Conservation (phyloP, 306 rosid genomes). For the Dalbergia cochinchinensis region DNA sequence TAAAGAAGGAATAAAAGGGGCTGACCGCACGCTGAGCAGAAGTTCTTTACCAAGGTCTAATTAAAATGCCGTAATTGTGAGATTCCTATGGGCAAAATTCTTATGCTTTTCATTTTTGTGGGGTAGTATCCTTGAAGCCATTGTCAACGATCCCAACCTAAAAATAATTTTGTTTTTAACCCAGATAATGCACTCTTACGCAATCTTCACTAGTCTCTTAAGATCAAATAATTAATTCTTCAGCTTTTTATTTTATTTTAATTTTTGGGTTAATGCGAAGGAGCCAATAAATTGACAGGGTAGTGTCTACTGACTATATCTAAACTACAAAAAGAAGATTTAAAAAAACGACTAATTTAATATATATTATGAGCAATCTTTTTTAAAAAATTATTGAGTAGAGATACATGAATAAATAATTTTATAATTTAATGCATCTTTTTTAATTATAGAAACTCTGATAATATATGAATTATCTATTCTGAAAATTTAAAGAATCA, state of each 20-base stretch:
- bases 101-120: conserved; percentile 18
- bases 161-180: background rate
- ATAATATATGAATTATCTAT: no score
- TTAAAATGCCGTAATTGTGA: background rate
- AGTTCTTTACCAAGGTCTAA: background rate
- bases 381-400: no score
- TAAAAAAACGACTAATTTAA: no score
- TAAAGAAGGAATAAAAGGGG: background rate
- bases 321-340: background rate
- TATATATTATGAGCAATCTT: no score
- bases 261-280: background rate
- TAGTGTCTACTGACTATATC: conserved; percentile 1
- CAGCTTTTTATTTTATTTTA: background rate
- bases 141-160: conserved; percentile 40
- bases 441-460: no score
- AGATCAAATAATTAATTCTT: conserved; percentile 18
- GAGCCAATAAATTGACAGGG: conserved; percentile 21
- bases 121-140: conserved; percentile 33
- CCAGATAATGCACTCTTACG: conserved; percentile 42
- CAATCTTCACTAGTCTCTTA: conserved; percentile 24
- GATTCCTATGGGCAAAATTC: background rate
- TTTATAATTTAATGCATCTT: no score
- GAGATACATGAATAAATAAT: no score
- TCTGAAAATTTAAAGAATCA: no score
- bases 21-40: conserved; percentile 1